These are phyloP conservation scores for Solanum aculeatissimum DNA, from an alignment of 305 asterid species.

Conservation along the genomic window DNA sequence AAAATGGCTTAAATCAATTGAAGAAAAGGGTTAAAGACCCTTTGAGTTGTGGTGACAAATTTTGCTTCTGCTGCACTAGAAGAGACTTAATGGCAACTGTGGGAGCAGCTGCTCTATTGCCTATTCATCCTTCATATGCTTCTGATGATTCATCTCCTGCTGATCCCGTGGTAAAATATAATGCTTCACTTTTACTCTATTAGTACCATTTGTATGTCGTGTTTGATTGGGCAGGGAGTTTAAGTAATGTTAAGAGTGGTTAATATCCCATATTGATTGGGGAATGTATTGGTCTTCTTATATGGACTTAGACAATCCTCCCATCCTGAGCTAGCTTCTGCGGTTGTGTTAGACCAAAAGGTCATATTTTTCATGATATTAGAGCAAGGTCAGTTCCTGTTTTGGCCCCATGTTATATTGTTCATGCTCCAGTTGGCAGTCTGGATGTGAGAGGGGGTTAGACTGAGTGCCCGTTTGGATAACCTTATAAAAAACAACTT, in stretches of 20 bases:
- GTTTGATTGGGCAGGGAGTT: background rate
- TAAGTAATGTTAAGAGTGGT: background rate
- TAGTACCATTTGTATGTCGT: background rate
- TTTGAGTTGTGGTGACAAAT: slow-evolving; percentile 8
- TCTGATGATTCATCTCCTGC: slow-evolving; percentile 19
- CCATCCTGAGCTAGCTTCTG: background rate
- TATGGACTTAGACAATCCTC: background rate
- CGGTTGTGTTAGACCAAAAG: background rate
- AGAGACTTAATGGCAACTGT: slow-evolving; percentile 39
- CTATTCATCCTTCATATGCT: slow-evolving; percentile 34
- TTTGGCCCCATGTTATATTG: background rate
- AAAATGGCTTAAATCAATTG: slow-evolving; percentile 10
- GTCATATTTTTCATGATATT: background rate
- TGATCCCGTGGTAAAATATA: slow-evolving; percentile 32
- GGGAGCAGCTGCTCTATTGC: slow-evolving; percentile 30
- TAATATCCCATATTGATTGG: background rate
- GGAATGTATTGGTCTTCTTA: background rate
- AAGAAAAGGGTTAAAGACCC: slow-evolving; percentile 10
- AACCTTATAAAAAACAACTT: too few relatives aligned
- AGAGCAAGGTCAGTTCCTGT: background rate
- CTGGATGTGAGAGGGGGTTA: background rate
- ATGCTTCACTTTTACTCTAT: background rate
- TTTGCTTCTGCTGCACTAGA: slow-evolving; percentile 50
- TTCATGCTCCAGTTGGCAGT: background rate
- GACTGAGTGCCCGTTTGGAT: background rate